Percentiles rank a stretch among this genome's conserved stretches.
Evolutionary conservation across 2,329 filamentous ascomycete species (phyloP).

Genomic region (Ophiostoma sp.): DNA sequence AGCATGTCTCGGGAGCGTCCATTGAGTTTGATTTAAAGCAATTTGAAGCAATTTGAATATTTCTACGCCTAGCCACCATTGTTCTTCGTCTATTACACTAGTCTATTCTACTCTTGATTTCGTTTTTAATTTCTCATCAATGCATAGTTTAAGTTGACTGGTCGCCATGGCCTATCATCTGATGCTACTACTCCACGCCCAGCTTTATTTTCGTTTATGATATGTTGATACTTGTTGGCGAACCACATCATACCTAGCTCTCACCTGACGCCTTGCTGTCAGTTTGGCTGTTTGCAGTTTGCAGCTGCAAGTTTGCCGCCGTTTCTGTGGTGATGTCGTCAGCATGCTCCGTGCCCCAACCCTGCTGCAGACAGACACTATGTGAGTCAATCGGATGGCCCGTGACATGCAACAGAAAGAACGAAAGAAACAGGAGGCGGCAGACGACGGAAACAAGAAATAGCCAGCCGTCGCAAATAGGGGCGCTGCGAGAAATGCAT

Average conservation of each 20-base stretch:
- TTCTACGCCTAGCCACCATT: too few species aligned
- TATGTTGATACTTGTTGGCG: too few species aligned
- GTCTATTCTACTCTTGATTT: too few species aligned
- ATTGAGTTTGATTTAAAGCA: background rate
- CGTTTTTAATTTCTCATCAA: too few species aligned
- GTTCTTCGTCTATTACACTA: too few species aligned
- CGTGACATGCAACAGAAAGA: background rate
- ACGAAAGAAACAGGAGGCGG: background rate
- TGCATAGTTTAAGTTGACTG: too few species aligned
- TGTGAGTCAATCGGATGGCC: constrained; percentile 15
- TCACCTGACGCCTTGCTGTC: too few species aligned
- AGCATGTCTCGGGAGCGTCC: constrained; percentile 14
- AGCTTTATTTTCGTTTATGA: too few species aligned
- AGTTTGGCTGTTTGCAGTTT: too few species aligned
- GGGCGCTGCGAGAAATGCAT: constrained; percentile 7
- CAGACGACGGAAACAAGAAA: background rate
- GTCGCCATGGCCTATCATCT: too few species aligned
- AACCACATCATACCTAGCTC: too few species aligned
- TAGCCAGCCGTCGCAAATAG: background rate
- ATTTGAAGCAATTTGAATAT: background rate
- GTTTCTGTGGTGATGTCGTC: constrained; percentile 13
- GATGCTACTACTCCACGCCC: too few species aligned
- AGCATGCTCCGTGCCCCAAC: constrained; percentile 7
- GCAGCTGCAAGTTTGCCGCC: background rate
- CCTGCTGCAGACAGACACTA: background rate